Conservation (phyloP, 23 red algal genomes). For the Chondrus crispus region DNA sequence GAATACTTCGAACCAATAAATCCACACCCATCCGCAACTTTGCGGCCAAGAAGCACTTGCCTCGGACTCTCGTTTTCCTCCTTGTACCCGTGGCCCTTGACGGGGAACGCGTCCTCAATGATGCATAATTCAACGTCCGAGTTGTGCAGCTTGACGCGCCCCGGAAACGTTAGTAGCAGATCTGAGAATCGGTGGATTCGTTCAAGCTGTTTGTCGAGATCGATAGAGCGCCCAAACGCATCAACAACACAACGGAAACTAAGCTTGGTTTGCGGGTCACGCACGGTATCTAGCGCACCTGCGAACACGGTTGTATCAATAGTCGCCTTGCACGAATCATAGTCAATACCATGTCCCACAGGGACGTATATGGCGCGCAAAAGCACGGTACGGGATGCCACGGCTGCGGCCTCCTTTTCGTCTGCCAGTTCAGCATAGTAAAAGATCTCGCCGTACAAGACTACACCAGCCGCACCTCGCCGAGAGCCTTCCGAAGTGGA, state of each 20-base stretch:
- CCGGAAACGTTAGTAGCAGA: constrained; percentile 58
- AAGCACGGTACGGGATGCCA: constrained; percentile 58
- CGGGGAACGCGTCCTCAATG: constrained; percentile 70
- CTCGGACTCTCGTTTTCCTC: neutral
- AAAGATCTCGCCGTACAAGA: constrained; percentile 79
- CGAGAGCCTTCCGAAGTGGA: neutral
- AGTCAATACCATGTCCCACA: constrained; percentile 37
- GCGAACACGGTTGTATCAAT: constrained; percentile 17
- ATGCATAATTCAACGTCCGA: constrained; percentile 70
- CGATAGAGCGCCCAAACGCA: constrained; percentile 62
- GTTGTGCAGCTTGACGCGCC: constrained; percentile 55
- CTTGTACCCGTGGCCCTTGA: constrained; percentile 5
- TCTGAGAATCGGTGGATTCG: constrained; percentile 60
- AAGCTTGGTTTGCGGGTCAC: constrained; percentile 7
- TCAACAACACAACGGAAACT: constrained; percentile 71
- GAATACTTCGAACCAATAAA: constrained; percentile 56
- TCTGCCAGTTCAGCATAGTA: constrained; percentile 47
- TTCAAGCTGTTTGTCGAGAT: constrained; percentile 54
- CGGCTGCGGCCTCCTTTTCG: constrained; percentile 43
- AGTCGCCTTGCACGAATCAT: constrained; percentile 25
- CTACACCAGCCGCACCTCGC: constrained; percentile 24
- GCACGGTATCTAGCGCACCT: neutral
- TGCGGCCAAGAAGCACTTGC: constrained; percentile 64
- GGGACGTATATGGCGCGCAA: constrained; percentile 70
- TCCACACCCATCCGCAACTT: constrained; percentile 32